Percentiles rank a stretch among this genome's conserved stretches.
Conservation (phyloP, 257 asterid genomes). For the Rehmannia glutinosa region DNA sequence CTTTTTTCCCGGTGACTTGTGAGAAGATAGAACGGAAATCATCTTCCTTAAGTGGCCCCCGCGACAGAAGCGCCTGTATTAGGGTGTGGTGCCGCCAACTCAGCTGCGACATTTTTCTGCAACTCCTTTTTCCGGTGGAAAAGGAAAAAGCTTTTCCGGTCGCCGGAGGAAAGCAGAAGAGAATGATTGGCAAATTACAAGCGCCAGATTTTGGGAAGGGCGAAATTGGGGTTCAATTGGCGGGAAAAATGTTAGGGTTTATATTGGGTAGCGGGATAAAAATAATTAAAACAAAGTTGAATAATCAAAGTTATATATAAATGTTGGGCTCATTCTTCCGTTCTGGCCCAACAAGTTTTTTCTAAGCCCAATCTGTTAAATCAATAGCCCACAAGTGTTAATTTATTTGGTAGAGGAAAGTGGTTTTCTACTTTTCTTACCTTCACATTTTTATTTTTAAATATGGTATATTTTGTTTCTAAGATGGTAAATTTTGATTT, state of each 20-base stretch:
- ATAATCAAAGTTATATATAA: too few species aligned
- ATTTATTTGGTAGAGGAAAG: too few species aligned
- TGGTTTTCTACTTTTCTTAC: too few species aligned
- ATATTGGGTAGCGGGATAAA: background rate
- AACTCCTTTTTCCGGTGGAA: background rate
- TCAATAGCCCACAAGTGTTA: too few species aligned
- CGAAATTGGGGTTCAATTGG: conserved; percentile 11
- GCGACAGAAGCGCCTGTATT: conserved; percentile 68
- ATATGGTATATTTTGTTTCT: too few species aligned
- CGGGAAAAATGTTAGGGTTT: conserved; percentile 22
- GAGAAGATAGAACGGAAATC: conserved; percentile 55
- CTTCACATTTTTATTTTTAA: too few species aligned
- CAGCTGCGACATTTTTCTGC: conserved; percentile 42
- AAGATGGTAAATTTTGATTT: too few species aligned
- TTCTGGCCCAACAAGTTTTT: too few species aligned
- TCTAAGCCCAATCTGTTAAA: too few species aligned
- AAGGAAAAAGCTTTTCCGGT: background rate
- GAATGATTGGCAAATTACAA: background rate
- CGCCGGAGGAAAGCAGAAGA: background rate
- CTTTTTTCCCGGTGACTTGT: conserved; percentile 39
- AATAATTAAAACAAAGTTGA: too few species aligned
- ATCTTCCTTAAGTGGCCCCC: conserved; percentile 64
- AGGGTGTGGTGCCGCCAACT: conserved; percentile 73
- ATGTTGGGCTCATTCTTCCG: too few species aligned
- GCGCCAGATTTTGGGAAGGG: background rate